These are phyloP conservation scores for Pycnococcus provasolii DNA, from an alignment of 139 green algal genomes.

Conservation along the genomic window DNA sequence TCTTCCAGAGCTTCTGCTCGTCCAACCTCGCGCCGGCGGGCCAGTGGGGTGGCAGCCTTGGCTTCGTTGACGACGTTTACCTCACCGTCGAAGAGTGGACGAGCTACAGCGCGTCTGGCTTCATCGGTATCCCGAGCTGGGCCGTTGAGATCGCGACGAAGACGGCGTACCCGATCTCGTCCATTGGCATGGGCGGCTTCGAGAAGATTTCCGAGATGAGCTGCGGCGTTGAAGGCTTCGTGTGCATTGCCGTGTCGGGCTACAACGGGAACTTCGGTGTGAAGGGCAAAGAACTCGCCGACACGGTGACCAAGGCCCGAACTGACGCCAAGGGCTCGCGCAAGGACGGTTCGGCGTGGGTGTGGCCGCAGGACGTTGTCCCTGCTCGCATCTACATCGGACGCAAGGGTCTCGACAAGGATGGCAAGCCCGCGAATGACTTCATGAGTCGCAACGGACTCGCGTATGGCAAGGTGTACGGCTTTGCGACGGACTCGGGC, in stretches of 20 bases:
- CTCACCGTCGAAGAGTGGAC: slow-evolving; percentile 19
- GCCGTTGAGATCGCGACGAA: slow-evolving; percentile 5
- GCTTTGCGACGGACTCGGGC: slow-evolving; percentile 6
- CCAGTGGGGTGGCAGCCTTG: slow-evolving; percentile 9
- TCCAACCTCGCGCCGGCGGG: slow-evolving; percentile 4
- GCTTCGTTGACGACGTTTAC: slow-evolving; percentile 12
- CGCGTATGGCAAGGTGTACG: slow-evolving; percentile 18
- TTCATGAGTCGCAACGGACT: slow-evolving; percentile 20
- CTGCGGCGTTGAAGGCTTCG: slow-evolving; percentile 16
- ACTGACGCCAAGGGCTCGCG: not conserved
- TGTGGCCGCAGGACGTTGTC: slow-evolving; percentile 13
- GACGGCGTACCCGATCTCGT: slow-evolving; percentile 4
- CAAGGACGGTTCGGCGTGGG: not conserved
- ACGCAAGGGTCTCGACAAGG: slow-evolving; percentile 2
- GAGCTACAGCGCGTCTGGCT: not conserved
- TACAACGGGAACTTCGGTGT: slow-evolving; percentile 23
- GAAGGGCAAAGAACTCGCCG: not conserved
- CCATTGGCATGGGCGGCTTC: slow-evolving; percentile 12
- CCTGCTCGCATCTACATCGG: slow-evolving; percentile 21
- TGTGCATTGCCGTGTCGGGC: slow-evolving; percentile 13
- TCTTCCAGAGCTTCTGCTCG: slow-evolving; percentile 9
- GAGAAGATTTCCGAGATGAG: slow-evolving; percentile 24
- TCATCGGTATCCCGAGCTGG: not conserved
- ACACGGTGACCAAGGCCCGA: not conserved
- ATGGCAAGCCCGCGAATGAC: not conserved